phyloP scores from a whole-genome alignment of 106 monocot genomes.

The Ottelia alismoides region DNA sequence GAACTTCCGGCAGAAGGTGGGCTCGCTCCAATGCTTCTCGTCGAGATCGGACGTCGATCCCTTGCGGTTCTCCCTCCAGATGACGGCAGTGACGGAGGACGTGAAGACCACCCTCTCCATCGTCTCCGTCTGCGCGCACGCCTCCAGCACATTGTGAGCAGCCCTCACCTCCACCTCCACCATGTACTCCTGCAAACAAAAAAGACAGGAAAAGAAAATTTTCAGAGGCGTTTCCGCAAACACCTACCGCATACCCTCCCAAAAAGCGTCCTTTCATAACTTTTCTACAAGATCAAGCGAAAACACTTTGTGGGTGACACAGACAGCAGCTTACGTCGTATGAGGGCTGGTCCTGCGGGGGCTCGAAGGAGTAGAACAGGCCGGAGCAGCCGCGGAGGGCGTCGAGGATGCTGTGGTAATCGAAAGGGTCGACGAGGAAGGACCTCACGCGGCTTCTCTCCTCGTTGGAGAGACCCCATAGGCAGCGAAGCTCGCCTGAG shows the following conservation, averaged over 20 bases:
- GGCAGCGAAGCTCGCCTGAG: not conserved
- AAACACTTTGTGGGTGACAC: too few relatives aligned
- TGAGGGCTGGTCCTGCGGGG: conserved; percentile 21
- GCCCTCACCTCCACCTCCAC: conserved; percentile 74
- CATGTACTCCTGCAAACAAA: conserved; percentile 40
- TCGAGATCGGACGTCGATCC: conserved; percentile 20
- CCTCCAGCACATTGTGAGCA: conserved; percentile 83
- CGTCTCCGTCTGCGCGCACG: conserved; percentile 64
- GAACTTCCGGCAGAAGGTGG: conserved; percentile 64
- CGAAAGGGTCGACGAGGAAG: conserved; percentile 67
- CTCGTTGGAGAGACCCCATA: conserved; percentile 1
- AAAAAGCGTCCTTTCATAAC: too few relatives aligned
- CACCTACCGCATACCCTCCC: too few relatives aligned
- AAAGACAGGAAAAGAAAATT: not conserved
- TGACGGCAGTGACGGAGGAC: conserved; percentile 76
- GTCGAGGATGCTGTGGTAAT: conserved; percentile 76
- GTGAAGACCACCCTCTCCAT: conserved; percentile 83
- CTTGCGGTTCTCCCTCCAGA: conserved; percentile 61
- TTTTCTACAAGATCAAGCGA: too few relatives aligned
- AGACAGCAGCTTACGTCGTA: conserved; percentile 64
- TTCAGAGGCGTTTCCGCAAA: too few relatives aligned
- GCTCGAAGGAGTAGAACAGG: conserved; percentile 81
- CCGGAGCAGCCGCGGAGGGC: conserved; percentile 79
- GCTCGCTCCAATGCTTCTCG: conserved; percentile 85
- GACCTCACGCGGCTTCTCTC: conserved; percentile 34